Base-by-base conservation (phyloP, 2,329 filamentous ascomycete species). In the Orbilia oligospora region DNA sequence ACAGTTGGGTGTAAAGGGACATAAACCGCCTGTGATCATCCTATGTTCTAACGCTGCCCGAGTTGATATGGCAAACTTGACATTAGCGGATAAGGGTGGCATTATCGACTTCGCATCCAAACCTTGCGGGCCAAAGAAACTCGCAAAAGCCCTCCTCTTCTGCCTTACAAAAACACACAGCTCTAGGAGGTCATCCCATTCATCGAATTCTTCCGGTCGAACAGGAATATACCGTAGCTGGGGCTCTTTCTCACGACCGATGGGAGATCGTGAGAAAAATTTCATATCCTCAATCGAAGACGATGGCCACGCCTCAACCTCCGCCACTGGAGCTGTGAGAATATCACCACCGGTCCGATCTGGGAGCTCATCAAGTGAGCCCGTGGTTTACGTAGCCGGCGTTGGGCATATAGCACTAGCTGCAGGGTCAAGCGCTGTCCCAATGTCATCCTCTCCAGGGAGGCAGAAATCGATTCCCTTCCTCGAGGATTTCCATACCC, bases 121-220 rank as follows among this genome's bases (percentile, higher is more conserved):
- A 55, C 83, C 84, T 6, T 84, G 84, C 55, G 85, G 85, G 5
- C 84, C 85, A 5, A 82, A 83, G 65, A 86, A 85, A 79, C 82
- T 86, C 22, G 84, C 83, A 5, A 83, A 82, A 61, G 83, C 83
- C 1, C 80, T 85, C 10, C 76, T 80, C 10, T 80, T 82, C n/a
- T 84, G 84, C 49, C 66, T 84, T 1, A 68, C 80, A 81, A 33
- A 79, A 80, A 68, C 72, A 68, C 27, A 82, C 80, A 64, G 55
- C 18, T 67, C 58, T n/a, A 71, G 75, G 24, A 46, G 61, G 20
- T 78, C 53, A 5, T 72, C 67, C 8, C 61, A 78, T 48, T 71
- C 63, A 0, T 78, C 61, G 5, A 72, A 63, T 49, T 53, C 68
- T 6, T 63, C 75, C 12, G 58, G 65, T 16, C 55, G 65, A n/a